Base-by-base conservation (phyloP, 208 protist species). In the Phytomonas francai region DNA sequence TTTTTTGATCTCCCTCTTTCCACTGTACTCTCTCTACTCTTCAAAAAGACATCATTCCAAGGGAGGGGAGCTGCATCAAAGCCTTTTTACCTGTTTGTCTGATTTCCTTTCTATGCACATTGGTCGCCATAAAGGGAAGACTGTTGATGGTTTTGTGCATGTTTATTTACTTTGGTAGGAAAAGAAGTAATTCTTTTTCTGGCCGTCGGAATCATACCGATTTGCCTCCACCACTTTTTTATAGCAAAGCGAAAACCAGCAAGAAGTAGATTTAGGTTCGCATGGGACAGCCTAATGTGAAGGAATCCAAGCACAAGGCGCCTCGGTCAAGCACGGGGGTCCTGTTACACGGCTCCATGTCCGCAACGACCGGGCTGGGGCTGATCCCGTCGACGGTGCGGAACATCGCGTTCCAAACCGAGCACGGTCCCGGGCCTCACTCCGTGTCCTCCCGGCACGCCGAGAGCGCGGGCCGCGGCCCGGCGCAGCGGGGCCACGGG, bases 221-320 rank as follows among this genome's bases (percentile, higher is more conserved):
- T 36, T 36, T 3, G 33, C 8, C 8, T 36, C 33, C 33, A 36
- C 8, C 33, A 36, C 33, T 36, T 8, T 36, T 36, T 36, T 36
- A 36, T 36, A 36, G 33, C 8, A 36, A 36, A 36, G 8, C 33
- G 3, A 36, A 36, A 36, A 36, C 33, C 33, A 36, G 33, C 33
- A 36, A 36, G 33, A 36, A 36, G 8, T 11, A 3, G 45, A 27
- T 9, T n/a, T 65, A 59, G 32, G 25, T 7, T 2, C 19, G n/a
- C 3, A 92, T 92, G 86, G 86, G 86, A 2, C 86, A 92, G 71
- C 73, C 74, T 16, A 87, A 85, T 64, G 74, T 73, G 2, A 92
- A 85, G 71, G 85, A 91, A 42, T 54, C 70, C 14, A 87, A 82
- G 65, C 70, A 36, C 33, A 36, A 36, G 33, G 33, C 5, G 33